A percentile compares a stretch with the other conserved stretches of the same genome.
Evolutionary conservation across 306 rosid genomes (phyloP).

Genomic region (Sicyos baderoa): DNA sequence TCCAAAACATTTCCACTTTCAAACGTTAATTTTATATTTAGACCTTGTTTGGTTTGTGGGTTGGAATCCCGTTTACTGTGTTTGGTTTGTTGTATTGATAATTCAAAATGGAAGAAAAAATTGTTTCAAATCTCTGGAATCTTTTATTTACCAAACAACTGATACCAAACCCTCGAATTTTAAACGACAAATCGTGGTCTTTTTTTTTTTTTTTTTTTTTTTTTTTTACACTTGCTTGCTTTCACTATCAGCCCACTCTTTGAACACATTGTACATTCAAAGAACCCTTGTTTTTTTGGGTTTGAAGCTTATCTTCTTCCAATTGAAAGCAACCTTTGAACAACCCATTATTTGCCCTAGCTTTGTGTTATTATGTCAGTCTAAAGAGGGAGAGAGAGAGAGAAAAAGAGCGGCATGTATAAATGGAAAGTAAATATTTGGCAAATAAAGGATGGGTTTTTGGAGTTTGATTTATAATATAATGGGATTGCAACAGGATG

Average conservation of each 20-base stretch:
- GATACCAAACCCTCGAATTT: too few species aligned
- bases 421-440: constrained; percentile 44
- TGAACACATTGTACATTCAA: constrained; percentile 10
- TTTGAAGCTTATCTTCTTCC: constrained; percentile 12
- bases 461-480: too few species aligned
- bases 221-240: neutral
- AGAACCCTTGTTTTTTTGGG: neutral
- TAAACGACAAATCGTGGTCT: too few species aligned
- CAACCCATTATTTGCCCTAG: constrained; percentile 10
- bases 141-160: too few species aligned
- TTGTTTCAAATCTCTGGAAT: too few species aligned
- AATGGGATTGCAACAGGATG: too few species aligned
- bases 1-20: neutral
- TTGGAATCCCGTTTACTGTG: too few species aligned
- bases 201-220: too few species aligned
- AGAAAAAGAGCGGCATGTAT: constrained; percentile 48
- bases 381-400: neutral
- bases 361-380: constrained; percentile 8
- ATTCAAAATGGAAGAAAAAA: too few species aligned
- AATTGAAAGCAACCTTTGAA: constrained; percentile 16
- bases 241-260: constrained; percentile 6
- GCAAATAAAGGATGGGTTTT: too few species aligned
- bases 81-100: too few species aligned
- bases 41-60: too few species aligned
- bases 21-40: neutral